phyloP scores from a whole-genome alignment of 306 rosid genomes.

The Cucurbita maxima region DNA sequence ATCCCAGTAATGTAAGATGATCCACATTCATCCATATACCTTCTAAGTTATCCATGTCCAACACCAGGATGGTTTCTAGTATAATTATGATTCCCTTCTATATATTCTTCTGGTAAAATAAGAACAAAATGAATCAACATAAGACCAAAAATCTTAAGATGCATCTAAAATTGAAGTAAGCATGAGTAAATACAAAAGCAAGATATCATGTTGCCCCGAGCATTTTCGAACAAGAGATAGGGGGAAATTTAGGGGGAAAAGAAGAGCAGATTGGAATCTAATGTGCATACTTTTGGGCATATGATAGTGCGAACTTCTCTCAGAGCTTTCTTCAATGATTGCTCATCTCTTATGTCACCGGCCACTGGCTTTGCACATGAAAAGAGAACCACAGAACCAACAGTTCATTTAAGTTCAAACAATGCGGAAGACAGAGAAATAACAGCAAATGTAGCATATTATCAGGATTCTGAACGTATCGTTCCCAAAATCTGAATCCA shows the following conservation, averaged over 20 bases:
- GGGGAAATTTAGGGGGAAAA: not conserved
- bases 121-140: not conserved
- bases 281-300: constrained; percentile 63
- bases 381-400: constrained; percentile 15
- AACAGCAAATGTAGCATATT: not conserved
- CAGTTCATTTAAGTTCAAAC: not conserved
- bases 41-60: not conserved
- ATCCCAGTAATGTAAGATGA: not conserved
- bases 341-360: constrained; percentile 54
- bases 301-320: constrained; percentile 72
- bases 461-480: not conserved
- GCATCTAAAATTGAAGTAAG: not conserved
- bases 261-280: not conserved
- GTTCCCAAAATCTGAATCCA: constrained; percentile 11
- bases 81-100: not conserved
- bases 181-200: not conserved
- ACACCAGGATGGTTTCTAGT: not conserved
- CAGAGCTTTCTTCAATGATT: constrained; percentile 53
- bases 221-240: not conserved
- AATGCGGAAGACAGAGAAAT: not conserved
- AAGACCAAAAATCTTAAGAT: not conserved
- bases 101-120: not conserved
- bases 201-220: not conserved
- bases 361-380: constrained; percentile 42
- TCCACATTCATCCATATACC: not conserved